Percentiles rank a stretch among this genome's conserved stretches.
phyloP scores from a whole-genome alignment of 352 stramenopile genomes.

The Phytophthora niederhauseri region DNA sequence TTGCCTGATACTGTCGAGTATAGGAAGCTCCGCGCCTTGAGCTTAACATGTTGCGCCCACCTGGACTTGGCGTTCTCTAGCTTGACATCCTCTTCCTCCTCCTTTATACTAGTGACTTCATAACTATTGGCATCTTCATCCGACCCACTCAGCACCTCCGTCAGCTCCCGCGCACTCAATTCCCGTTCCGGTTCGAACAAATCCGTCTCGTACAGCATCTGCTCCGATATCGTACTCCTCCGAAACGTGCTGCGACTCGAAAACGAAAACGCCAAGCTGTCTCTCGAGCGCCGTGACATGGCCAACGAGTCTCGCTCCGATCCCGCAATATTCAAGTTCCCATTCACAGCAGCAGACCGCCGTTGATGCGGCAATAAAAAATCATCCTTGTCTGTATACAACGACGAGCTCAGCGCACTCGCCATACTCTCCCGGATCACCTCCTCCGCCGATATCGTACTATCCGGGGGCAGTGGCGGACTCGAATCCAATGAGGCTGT shows the following conservation, averaged over 20 bases:
- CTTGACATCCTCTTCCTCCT: conserved; percentile 85
- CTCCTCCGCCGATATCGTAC: conserved; percentile 86
- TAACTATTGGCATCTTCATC: conserved; percentile 70
- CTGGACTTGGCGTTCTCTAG: conserved; percentile 82
- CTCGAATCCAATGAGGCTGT: conserved; percentile 65
- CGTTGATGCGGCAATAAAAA: conserved; percentile 51
- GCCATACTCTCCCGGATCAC: conserved; percentile 88
- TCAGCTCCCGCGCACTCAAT: conserved; percentile 73
- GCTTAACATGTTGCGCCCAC: conserved; percentile 87
- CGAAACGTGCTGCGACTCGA: conserved; percentile 83
- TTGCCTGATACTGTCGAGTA: conserved; percentile 58
- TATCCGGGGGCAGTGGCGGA: conserved; percentile 75
- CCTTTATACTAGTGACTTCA: conserved; percentile 86
- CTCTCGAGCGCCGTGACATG: conserved; percentile 41
- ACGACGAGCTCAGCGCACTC: conserved; percentile 71
- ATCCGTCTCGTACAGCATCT: conserved; percentile 87
- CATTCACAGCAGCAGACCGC: conserved; percentile 31
- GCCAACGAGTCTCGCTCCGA: conserved; percentile 45
- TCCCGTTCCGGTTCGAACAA: conserved; percentile 84
- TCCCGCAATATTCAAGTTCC: conserved; percentile 18
- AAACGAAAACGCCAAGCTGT: conserved; percentile 71
- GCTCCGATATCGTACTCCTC: conserved; percentile 81
- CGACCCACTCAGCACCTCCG: conserved; percentile 70
- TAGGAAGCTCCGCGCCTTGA: conserved; percentile 82
- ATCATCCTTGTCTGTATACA: conserved; percentile 79